Base-by-base conservation (phyloP, 2,329 filamentous ascomycete species). In the Leptographium procerum region DNA sequence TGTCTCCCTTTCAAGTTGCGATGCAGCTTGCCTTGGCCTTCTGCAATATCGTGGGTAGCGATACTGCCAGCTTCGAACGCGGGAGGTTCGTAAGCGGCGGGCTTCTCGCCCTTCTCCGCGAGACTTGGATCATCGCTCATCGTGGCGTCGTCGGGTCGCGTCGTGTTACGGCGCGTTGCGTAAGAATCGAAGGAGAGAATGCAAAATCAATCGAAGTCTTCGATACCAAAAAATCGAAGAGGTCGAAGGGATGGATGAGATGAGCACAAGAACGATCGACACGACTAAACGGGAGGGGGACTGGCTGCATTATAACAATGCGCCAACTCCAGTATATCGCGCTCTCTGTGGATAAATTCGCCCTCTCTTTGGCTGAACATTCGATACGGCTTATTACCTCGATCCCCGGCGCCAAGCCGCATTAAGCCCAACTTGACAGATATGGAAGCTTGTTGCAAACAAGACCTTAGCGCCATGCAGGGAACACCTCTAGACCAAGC, bases 1-100 rank as follows among this genome's bases (percentile, higher is more conserved):
- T 75, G 73, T n/a, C 73, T 69, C 57, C 66, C 63, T 59, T 67
- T 67, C 29, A 75, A 64, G 54, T 71, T 68, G 36, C 70, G 69
- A 52, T 69, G 65, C 57, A 74, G 68, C 51, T 52, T 34, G 31
- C 51, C 51, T 2, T 11, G 24, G 26, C 29, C 47, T 29, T 50
- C 26, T n/a, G n/a, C n/a, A n/a, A 36, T 36, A 28, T 5, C 13
- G 24, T 26, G 24, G 4, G 10, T 16, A 48, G 13, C 45, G 22
- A 48, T 8, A 14, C 11, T 48, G 22, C 45, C 45, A 16, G 45
- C 45, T 26, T 48, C 45, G 22, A 48, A 16, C 22, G 45, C 11
- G 45, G 45, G 45, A 48, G 45, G 7, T 9, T 16, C 45, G 22
- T 26, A 48, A 4, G 43, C 10, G 43, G 45, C 22, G 1, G 2